Base-by-base conservation (phyloP, 2,329 filamentous ascomycete genomes). In the Fusarium torreyae region DNA sequence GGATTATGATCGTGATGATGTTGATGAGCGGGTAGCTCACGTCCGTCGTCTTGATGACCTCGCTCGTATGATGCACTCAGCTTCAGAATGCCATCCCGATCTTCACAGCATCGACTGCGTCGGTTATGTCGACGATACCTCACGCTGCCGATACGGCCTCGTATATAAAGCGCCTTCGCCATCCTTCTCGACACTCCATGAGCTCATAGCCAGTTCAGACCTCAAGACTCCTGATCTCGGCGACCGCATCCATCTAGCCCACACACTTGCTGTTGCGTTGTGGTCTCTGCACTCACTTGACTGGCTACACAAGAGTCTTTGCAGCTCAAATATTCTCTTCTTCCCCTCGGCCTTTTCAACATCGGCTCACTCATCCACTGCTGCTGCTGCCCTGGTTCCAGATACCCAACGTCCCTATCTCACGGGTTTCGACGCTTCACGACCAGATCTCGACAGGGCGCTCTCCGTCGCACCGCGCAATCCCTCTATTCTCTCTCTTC, bases 251-350 rank as follows among this genome's bases (percentile, higher is more conserved):
- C 73, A 68, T 20, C 78, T 85, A 3, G 83, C 83, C 5, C 74
- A 77, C 26, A 82, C 76, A 5, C 78, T 85, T 20, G 80, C 81
- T 28, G 77, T 84, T 18, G 81, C 83, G 3, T 73, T 85, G 11
- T 84, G 82, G 79, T 83, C 82, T 17, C 80, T 86, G n/a, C 85
- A 87, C 70, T 84, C 83, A 1, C 81, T 87, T 38, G 84, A 86
- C 73, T 87, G 84, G 85, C 79, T 87, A 40, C 85, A 88, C 78
- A 88, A 89, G 73, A 86, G 84, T 38, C 79, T 89, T 15, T 84
- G 86, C 52, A 81, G 79, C 57, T 75, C 83, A 59, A 88, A 87
- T 75, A 81, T 88, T 45, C 77, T 88, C 51, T 87, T 88, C 77
- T 88, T 86, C 74, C 82, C 80, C 7, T 81, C 81, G 0, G 77